Evolutionary conservation across 768 basidiomycete genomes (phyloP).

Genomic region (Phylloporus sp.): DNA sequence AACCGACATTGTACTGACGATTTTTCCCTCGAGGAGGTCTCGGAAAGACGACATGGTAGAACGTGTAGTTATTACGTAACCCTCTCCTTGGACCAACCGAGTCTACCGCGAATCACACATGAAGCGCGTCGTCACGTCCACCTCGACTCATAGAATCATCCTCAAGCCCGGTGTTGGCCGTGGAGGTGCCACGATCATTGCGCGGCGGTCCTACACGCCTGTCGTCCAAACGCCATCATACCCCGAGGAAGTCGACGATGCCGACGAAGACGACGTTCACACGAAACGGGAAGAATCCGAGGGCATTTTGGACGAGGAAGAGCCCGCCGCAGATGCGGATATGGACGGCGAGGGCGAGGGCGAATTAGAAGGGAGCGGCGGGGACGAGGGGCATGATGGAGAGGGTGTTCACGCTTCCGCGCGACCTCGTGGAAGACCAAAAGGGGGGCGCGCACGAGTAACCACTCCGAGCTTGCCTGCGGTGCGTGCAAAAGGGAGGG

Average conservation of each 20-base stretch:
- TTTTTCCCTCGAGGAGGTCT: constrained; percentile 29
- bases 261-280: constrained; percentile 24
- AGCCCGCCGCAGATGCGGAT: constrained; percentile 21
- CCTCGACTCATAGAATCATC: constrained; percentile 34
- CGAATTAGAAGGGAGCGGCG: constrained; percentile 28
- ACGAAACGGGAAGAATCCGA: constrained; percentile 30
- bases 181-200: constrained; percentile 23
- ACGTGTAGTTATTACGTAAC: constrained; percentile 22
- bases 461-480: constrained; percentile 27
- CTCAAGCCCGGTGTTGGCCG: constrained; percentile 36
- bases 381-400: constrained; percentile 28
- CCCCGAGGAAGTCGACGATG: constrained; percentile 19
- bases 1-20: constrained; percentile 14
- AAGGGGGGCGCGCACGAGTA: constrained; percentile 36
- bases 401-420: constrained; percentile 28
- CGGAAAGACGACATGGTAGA: constrained; percentile 24
- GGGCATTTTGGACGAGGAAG: constrained; percentile 29
- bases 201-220: constrained; percentile 24
- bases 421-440: constrained; percentile 35
- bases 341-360: constrained; percentile 28
- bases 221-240: constrained; percentile 16
- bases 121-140: constrained; percentile 22
- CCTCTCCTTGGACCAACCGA: no score
- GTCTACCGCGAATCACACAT: no score
- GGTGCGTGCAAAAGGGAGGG: constrained; percentile 28